Conservation (phyloP, 371 early-diverging fungal species). For the Mortierella sp. region DNA sequence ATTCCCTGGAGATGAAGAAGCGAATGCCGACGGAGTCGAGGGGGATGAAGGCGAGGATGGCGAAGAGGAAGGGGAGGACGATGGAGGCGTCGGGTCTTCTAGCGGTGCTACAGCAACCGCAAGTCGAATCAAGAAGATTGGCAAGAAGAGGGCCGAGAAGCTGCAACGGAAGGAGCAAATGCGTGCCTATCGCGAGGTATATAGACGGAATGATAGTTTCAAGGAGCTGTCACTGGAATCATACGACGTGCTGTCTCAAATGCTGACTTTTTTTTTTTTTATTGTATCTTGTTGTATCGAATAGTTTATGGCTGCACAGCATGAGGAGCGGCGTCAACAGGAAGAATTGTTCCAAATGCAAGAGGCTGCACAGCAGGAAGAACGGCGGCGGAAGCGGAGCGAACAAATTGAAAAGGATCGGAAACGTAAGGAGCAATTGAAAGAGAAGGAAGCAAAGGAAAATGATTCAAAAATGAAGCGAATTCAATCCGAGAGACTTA, state of each 20-base stretch:
- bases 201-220: background rate
- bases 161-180: slow-evolving; percentile 66
- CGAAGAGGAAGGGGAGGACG: slow-evolving; percentile 36
- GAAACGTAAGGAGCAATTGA: slow-evolving; percentile 41
- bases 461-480: slow-evolving; percentile 17
- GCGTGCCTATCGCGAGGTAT: slow-evolving; percentile 67
- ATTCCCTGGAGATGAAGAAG: slow-evolving; percentile 41
- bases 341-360: slow-evolving; percentile 48
- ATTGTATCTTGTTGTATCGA: background rate
- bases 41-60: slow-evolving; percentile 31
- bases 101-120: slow-evolving; percentile 28
- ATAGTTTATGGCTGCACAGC: slow-evolving; percentile 51
- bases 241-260: too few relatives aligned
- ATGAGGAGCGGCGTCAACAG: slow-evolving; percentile 51
- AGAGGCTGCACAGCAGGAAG: slow-evolving; percentile 38
- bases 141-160: slow-evolving; percentile 69
- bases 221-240: background rate
- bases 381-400: slow-evolving; percentile 34
- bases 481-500: slow-evolving; percentile 18
- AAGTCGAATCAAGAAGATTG: slow-evolving; percentile 59
- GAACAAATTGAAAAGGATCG: slow-evolving; percentile 44
- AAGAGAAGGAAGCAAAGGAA: slow-evolving; percentile 36
- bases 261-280: background rate
- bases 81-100: slow-evolving; percentile 62
- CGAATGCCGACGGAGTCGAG: slow-evolving; percentile 10